Percentiles rank a stretch among this genome's conserved stretches.
These are phyloP conservation scores for Penicillium sclerotigenum DNA, from an alignment of 2,329 filamentous ascomycete species.

Conservation along the genomic window DNA sequence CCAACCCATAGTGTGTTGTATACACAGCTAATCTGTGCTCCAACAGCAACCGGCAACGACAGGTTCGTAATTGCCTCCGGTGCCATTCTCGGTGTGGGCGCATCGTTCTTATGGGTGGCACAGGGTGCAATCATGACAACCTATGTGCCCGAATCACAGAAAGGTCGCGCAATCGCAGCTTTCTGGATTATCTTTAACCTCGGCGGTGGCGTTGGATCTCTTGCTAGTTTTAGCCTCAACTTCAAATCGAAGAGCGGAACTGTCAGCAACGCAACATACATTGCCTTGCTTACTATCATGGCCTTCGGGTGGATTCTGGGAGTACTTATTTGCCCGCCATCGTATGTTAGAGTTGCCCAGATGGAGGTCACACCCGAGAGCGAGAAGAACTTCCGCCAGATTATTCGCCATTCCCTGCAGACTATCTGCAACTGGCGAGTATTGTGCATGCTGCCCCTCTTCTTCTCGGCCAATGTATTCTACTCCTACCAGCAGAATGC, in stretches of 20 bases:
- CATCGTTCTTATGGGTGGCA: slow-evolving; percentile 48
- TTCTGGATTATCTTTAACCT: slow-evolving; percentile 51
- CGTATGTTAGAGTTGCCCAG: slow-evolving; percentile 41
- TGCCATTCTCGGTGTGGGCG: slow-evolving; percentile 47
- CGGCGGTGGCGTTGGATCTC: slow-evolving; percentile 45
- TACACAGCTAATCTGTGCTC: not conserved
- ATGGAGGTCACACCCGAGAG: slow-evolving; percentile 38
- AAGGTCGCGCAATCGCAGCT: slow-evolving; percentile 43
- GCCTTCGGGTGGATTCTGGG: slow-evolving; percentile 49
- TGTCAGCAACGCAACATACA: slow-evolving; percentile 51
- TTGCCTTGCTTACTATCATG: slow-evolving; percentile 51
- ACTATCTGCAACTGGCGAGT: slow-evolving; percentile 46
- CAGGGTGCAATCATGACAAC: slow-evolving; percentile 52
- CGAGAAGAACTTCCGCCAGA: slow-evolving; percentile 40
- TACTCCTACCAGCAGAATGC: slow-evolving; percentile 58
- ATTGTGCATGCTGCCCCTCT: slow-evolving; percentile 51
- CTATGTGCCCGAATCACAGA: slow-evolving; percentile 44
- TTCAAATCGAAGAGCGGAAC: slow-evolving; percentile 43
- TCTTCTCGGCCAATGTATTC: slow-evolving; percentile 56
- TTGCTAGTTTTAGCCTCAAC: slow-evolving; percentile 47
- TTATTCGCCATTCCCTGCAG: slow-evolving; percentile 32
- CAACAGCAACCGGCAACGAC: slow-evolving; percentile 36
- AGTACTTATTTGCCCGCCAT: slow-evolving; percentile 49
- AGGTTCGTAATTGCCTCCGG: slow-evolving; percentile 47
- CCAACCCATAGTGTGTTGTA: not conserved